Evolutionary conservation across 2,329 filamentous ascomycete genomes (phyloP), one percentile per base, ranked within the genome.

Genomic region (Hortaea sp.): DNA sequence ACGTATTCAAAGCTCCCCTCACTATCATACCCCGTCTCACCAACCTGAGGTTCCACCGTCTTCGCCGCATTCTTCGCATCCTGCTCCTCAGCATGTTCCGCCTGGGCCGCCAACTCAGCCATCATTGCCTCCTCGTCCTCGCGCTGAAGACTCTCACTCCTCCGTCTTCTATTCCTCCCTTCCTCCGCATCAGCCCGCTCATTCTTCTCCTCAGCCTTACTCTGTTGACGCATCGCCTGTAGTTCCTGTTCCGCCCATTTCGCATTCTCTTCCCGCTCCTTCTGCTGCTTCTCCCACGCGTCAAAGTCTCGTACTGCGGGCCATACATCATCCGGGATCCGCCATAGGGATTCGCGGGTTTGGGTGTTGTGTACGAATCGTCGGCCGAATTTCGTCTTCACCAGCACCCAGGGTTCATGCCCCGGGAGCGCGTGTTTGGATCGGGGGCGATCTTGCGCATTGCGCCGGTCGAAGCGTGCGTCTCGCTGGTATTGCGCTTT

Each of bases 341-440:
- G 88, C 92, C 94, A 98, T 65, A 88, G 88, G 65, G 89, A 97
- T 55, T 88, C 77, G 34, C 90, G 85, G 54, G 90, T 95, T 45
- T 77, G 76, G 0, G 82, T 78, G 56, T 98, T 95, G 69, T 94
- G 86, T 2, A 89, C 88, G 61, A 98, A 98, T 44, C 89, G 78
- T 47, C 92, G 76, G 20, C 87, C 86, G 51, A 90, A 81, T 62
- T 88, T 95, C 1, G 92, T 98, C 62, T 84, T 86, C n/a, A 98
- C 87, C 3, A 98, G 71, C 0, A 94, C 68, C 92, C 92, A 98
- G 11, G 88, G 85, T 56, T 85, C 82, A 57, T 81, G 85, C 2
- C 83, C 83, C 0, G 88, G 88, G 40, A 98, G 92, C 5, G 75
- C 62, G 46, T 85, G 77, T 62, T 86, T 89, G 29, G 82, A 81